phyloP scores from a whole-genome alignment of 2,329 filamentous ascomycete genomes.

The Anisogramma anomala region DNA sequence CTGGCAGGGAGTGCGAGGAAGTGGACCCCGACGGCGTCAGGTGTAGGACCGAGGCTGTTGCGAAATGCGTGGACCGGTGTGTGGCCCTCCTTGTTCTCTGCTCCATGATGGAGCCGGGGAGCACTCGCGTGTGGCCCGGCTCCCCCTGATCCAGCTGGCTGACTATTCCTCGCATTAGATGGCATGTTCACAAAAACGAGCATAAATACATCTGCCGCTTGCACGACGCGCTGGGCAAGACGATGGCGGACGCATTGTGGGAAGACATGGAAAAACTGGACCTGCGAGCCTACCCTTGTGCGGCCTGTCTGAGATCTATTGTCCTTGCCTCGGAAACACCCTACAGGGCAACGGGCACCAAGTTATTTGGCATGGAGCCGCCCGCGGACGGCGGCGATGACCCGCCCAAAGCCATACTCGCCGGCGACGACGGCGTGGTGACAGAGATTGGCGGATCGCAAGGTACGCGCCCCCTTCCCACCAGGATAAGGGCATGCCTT shows the following conservation, averaged over 20 bases:
- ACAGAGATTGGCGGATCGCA: neutral
- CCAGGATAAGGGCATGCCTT: no score
- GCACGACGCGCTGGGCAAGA: neutral
- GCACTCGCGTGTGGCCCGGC: no score
- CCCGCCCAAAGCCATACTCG: neutral
- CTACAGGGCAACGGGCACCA: neutral
- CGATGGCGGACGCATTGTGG: neutral
- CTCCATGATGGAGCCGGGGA: no score
- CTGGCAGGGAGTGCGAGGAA: neutral
- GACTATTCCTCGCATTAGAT: no score
- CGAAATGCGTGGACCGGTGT: neutral
- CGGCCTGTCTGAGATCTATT: neutral
- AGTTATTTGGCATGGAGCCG: neutral
- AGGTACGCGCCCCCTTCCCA: neutral
- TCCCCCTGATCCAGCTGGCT: no score
- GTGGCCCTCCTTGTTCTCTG: neutral
- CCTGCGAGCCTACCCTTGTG: constrained; percentile 1
- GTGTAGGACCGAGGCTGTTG: neutral
- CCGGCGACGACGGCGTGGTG: neutral
- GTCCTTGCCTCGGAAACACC: neutral
- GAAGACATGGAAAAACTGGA: neutral
- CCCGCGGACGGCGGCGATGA: neutral
- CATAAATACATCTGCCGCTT: neutral
- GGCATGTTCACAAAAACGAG: no score
- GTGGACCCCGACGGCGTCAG: neutral